A percentile compares a stretch with the other conserved stretches of the same genome.
phyloP scores from a whole-genome alignment of 208 protist species.

The Angomonas deanei region DNA sequence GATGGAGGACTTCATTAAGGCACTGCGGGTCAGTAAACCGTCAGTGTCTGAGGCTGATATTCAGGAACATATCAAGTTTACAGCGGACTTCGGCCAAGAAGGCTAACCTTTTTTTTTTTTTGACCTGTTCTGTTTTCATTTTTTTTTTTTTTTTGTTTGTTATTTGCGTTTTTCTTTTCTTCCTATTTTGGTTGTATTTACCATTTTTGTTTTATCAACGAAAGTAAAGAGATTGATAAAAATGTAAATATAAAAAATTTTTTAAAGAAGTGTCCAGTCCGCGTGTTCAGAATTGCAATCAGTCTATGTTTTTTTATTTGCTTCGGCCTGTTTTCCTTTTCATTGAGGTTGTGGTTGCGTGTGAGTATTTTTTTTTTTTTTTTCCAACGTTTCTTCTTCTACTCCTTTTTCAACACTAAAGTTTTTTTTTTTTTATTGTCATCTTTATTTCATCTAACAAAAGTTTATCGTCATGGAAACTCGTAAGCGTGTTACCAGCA shows the following conservation, averaged over 20 bases:
- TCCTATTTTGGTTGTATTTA: background rate
- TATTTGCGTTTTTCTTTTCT: background rate
- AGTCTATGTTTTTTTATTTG: slow-evolving; percentile 3
- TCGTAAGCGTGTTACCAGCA: slow-evolving; percentile 7
- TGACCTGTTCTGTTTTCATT: slow-evolving; percentile 1
- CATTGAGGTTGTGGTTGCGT: too few species aligned
- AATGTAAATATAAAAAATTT: background rate
- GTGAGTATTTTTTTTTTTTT: too few species aligned
- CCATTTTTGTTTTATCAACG: background rate
- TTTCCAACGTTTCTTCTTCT: background rate
- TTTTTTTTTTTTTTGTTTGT: background rate
- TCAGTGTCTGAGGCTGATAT: slow-evolving; percentile 92
- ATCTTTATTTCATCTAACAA: background rate
- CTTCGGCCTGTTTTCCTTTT: background rate
- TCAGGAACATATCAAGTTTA: slow-evolving; percentile 92
- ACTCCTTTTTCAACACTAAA: too few species aligned
- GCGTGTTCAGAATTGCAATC: too few species aligned
- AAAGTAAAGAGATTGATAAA: slow-evolving; percentile 3
- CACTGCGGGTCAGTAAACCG: slow-evolving; percentile 78
- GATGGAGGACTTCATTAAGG: slow-evolving; percentile 91
- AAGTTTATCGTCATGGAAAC: background rate
- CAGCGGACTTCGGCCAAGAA: slow-evolving; percentile 95
- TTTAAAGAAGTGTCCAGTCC: too few species aligned
- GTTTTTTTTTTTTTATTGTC: slow-evolving; percentile 14
- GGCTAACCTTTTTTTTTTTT: slow-evolving; percentile 42